A percentile compares a stretch with the other conserved stretches of the same genome.
Evolutionary conservation across 2,329 filamentous ascomycete genomes (phyloP).

Genomic region (Didymella keratinophila): DNA sequence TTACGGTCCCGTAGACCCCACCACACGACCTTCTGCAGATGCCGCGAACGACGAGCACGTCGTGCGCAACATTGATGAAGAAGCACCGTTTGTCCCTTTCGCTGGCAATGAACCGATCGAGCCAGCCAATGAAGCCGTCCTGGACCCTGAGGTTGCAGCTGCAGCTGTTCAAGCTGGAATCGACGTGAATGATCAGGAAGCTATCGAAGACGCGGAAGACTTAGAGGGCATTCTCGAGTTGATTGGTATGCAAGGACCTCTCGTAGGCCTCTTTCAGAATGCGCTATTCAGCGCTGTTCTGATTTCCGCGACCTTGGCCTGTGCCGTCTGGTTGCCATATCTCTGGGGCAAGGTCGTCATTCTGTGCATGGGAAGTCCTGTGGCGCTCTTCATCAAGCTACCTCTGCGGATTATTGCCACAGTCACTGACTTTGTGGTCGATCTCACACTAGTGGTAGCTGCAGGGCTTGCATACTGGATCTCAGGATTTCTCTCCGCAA

Average conservation of each 20-base stretch:
- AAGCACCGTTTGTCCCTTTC: constrained; percentile 67
- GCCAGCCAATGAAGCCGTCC: constrained; percentile 39
- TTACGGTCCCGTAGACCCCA: constrained; percentile 56
- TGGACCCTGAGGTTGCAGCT: constrained; percentile 67
- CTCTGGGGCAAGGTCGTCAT: constrained; percentile 87
- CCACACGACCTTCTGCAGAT: constrained; percentile 37
- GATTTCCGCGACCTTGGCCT: constrained; percentile 81
- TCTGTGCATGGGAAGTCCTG: constrained; percentile 79
- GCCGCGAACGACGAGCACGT: constrained; percentile 64
- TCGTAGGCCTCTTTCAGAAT: constrained; percentile 91
- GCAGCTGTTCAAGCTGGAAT: constrained; percentile 73
- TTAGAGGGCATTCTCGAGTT: constrained; percentile 96
- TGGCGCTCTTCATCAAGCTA: constrained; percentile 70
- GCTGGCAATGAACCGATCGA: constrained; percentile 50
- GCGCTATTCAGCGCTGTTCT: constrained; percentile 92
- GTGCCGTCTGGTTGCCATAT: constrained; percentile 90
- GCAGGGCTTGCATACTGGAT: constrained; percentile 60
- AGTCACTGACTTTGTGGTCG: constrained; percentile 80
- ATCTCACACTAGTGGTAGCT: constrained; percentile 71
- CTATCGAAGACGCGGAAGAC: constrained; percentile 85
- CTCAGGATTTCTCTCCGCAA: constrained; percentile 38
- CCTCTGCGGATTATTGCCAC: constrained; percentile 76
- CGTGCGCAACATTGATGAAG: constrained; percentile 65
- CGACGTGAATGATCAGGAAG: constrained; percentile 73
- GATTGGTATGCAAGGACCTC: constrained; percentile 92